Base-by-base conservation (phyloP, 257 asterid species). In the Coffea canephora region DNA sequence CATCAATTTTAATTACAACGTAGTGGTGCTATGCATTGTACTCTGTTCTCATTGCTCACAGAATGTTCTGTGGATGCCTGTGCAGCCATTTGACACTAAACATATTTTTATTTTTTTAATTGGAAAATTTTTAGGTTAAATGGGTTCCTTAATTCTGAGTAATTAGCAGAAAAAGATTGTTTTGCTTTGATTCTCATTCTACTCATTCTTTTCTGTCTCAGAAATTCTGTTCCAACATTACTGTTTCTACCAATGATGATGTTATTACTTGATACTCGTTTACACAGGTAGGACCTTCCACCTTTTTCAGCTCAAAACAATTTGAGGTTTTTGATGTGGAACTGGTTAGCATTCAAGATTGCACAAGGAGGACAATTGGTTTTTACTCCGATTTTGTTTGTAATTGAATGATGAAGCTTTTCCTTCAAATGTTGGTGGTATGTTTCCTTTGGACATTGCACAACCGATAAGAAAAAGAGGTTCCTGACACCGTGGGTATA, bases 361-460 rank as follows among this genome's bases (percentile, higher is more conserved):
- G 98, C 89, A 86, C 77, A n/a, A 87, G 98, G 87, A 88, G 98
- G 87, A 96, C 97, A 5, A 92, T 94, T 18, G 97, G 94, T 21
- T 96, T 96, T 81, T 96, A 96, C 79, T 96, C 99, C n/a, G 98
- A 94, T 85, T 91, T 94, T 81, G 95, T 92, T 72, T 96, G 99
- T 85, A 52, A 71, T 78, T 95, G 88, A 93, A 69, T 45, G 13
- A 45, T 19, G 25, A n/a, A 69, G 13, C 34, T 61, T 23, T 61
- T 8, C 67, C 25, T 61, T 61, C 67, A 59, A 31, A 9, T 61
- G n/a, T 8, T 23, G 67, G 3, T 61, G 67, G 67, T 23, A 61
- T 1, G 34, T 61, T 8, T 61, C 25, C 34, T 21, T 61, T n/a
- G 67, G n/a, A 7, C 18, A 25, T 23, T 8, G 19, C 57, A 12